These are phyloP conservation scores for Cladophialophora immunda DNA, from an alignment of 2,329 filamentous ascomycete genomes.

Conservation along the genomic window DNA sequence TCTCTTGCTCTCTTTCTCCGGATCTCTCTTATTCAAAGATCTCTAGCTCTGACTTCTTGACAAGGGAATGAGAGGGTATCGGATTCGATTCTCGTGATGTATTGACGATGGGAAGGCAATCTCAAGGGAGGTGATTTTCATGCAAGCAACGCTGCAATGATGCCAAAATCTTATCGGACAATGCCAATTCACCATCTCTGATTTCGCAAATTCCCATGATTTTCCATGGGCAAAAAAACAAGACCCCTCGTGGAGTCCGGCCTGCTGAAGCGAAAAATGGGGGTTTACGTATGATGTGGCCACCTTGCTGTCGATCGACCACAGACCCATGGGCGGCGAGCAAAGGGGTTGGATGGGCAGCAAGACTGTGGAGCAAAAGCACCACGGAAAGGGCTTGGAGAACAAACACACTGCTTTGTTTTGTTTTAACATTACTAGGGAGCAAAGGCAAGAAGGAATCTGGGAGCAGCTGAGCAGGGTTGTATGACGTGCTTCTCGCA, in stretches of 20 bases:
- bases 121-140: background rate
- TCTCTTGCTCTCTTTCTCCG: background rate
- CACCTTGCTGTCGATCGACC: background rate
- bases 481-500: constrained; percentile 11
- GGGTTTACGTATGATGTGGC: background rate
- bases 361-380: too few relatives aligned
- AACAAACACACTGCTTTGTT: too few relatives aligned
- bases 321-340: too few relatives aligned
- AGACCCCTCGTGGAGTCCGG: background rate
- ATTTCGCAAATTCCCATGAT: constrained; percentile 13
- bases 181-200: constrained; percentile 11
- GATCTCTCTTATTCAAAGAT: background rate
- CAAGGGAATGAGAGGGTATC: too few relatives aligned
- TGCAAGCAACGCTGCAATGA: background rate
- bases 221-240: background rate
- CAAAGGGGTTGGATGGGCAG: too few relatives aligned
- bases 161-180: background rate
- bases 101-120: constrained; percentile 4
- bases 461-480: too few relatives aligned
- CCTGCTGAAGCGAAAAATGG: background rate
- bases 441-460: too few relatives aligned
- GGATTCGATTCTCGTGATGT: background rate
- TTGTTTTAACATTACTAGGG: too few relatives aligned
- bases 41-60: too few relatives aligned
- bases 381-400: too few relatives aligned